These are phyloP conservation scores for Eleusine coracana DNA, from an alignment of 176 grass and related monocot species.

Conservation along the genomic window DNA sequence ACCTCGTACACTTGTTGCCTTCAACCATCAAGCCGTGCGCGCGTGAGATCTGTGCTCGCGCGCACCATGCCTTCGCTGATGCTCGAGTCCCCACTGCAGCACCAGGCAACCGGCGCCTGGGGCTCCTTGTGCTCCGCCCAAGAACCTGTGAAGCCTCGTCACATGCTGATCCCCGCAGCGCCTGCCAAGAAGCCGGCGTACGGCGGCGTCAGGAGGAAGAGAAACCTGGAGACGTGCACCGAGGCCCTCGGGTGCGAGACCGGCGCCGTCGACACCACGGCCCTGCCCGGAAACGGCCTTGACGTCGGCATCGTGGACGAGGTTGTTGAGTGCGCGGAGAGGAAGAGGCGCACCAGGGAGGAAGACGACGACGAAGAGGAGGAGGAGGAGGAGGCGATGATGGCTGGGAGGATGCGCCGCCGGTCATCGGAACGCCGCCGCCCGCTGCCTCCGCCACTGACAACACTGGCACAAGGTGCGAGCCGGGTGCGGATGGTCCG, in stretches of 20 bases:
- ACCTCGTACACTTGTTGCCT: no score
- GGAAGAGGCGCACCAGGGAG: slow-evolving; percentile 27
- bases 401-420: neutral
- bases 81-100: slow-evolving; percentile 40
- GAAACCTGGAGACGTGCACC: slow-evolving; percentile 70
- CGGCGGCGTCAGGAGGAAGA: slow-evolving; percentile 32
- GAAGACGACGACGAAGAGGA: slow-evolving; percentile 16
- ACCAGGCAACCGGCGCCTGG: slow-evolving; percentile 19
- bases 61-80: slow-evolving; percentile 36
- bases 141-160: slow-evolving; percentile 8
- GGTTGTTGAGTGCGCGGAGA: slow-evolving; percentile 6
- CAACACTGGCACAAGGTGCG: slow-evolving; percentile 38
- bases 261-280: slow-evolving; percentile 48
- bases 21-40: neutral
- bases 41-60: neutral
- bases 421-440: neutral
- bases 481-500: slow-evolving; percentile 45
- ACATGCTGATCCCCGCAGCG: neutral
- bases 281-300: neutral
- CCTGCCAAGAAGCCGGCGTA: slow-evolving; percentile 30
- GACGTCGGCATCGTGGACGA: neutral
- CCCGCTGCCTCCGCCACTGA: slow-evolving; percentile 64
- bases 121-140: slow-evolving; percentile 23
- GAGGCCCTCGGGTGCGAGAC: slow-evolving; percentile 85
- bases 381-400: neutral